These are phyloP conservation scores for Volvariella volvacea DNA, from an alignment of 1,284 basidiomycete genomes.

Conservation along the genomic window DNA sequence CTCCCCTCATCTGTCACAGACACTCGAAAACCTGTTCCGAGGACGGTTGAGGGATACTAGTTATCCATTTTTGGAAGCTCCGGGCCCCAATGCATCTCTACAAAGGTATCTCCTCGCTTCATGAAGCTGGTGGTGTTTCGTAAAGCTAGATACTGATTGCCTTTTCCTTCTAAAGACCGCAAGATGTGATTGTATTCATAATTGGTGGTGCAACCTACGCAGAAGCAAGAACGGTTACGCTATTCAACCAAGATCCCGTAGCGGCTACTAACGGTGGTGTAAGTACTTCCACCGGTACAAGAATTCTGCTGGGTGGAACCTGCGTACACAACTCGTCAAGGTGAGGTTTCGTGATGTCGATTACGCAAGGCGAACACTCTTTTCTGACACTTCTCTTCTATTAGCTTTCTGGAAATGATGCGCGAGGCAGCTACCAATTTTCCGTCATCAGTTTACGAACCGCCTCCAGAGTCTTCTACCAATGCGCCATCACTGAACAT, in stretches of 20 bases:
- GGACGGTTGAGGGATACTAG: constrained; percentile 83
- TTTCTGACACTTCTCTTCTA: too few species aligned
- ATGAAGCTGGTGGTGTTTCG: constrained; percentile 1
- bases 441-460: constrained; percentile 61
- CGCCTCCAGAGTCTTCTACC: constrained; percentile 60
- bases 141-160: background rate
- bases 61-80: constrained; percentile 84
- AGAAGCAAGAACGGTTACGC: constrained; percentile 77
- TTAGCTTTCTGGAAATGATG: constrained; percentile 72
- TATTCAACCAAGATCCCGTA: constrained; percentile 78
- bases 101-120: constrained; percentile 43
- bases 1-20: constrained; percentile 88
- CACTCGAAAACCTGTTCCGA: constrained; percentile 85
- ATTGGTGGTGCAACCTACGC: constrained; percentile 93
- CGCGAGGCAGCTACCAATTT: constrained; percentile 55
- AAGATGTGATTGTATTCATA: constrained; percentile 93
- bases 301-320: constrained; percentile 86
- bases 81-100: constrained; percentile 57
- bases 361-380: constrained; percentile 9
- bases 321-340: constrained; percentile 89
- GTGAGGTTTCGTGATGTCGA: constrained; percentile 34
- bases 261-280: constrained; percentile 41
- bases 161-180: constrained; percentile 49
- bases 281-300: constrained; percentile 48
- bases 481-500: constrained; percentile 76